Evolutionary conservation across 192 early-diverging fungal genomes (phyloP), one percentile per base, ranked within the genome.

Genomic region (Entomortierella beljakovae): DNA sequence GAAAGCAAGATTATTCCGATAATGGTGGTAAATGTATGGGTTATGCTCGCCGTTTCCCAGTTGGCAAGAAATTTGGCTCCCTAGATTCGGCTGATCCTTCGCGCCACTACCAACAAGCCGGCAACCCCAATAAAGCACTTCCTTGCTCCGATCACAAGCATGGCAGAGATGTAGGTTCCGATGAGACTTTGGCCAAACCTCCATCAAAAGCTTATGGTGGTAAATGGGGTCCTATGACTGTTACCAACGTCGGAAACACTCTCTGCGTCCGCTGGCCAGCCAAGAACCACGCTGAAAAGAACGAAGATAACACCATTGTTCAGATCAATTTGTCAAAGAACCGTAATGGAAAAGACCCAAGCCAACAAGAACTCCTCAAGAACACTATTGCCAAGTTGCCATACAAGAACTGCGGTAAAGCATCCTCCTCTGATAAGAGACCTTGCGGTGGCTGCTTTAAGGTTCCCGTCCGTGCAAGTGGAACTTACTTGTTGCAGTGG

Each of bases 401-500:
- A 2, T 79, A 70, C 49, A 79, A 79, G 67, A 79, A 79, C 75
- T 79, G 75, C 34, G 57, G 61, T 6, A 0, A 13, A 0, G 34
- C 25, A 0, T 37, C 48, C 5, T 33, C 40, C 25, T 0, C 66
- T 1, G 75, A 79, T 51, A 50, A 32, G 9, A 42, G 68, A 1
- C 46, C 75, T 7, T 79, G 75, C 20, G 75, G 75, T 55, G 75
- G 75, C 6, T 79, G 75, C 62, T 69, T 79, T 55, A 70, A 79
- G 57, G 68, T 79, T 13, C 75, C 75, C 13, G 67, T 48, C 16
- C 54, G 75, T 23, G 66, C 75, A 16, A 18, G 43, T 3, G 75
- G 75, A 8, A 54, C 53, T 20, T 79, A 79, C 33, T 40, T 79
- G 37, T n/a, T 79, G 26, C 75, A 79, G 53, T 79, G 75, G 75